A percentile compares a stretch with the other conserved stretches of the same genome.
Evolutionary conservation across 306 rosid genomes (phyloP).

Genomic region (Vigna hirtella): DNA sequence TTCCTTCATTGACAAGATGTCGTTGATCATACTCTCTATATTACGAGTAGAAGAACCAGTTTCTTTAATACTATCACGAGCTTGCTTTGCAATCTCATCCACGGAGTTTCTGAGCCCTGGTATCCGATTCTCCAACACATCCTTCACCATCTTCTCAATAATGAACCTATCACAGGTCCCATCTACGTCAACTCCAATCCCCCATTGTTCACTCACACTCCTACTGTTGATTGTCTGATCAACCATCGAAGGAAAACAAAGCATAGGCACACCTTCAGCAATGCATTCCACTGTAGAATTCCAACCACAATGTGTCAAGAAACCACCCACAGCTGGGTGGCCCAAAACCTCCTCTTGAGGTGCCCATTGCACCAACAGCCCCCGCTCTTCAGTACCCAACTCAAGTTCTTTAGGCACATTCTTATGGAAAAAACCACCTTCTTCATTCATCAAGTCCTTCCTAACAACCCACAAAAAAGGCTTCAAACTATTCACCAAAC

Average conservation of each 20-base stretch:
- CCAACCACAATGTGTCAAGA: constrained; percentile 53
- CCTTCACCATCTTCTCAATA: constrained; percentile 42
- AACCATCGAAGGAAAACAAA: constrained; percentile 37
- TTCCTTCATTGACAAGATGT: constrained; percentile 8
- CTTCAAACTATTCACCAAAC: constrained; percentile 37
- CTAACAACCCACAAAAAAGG: constrained; percentile 40
- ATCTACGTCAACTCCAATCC: constrained; percentile 38
- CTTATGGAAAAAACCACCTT: not conserved
- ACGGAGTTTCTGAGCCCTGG: constrained; percentile 34
- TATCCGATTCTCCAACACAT: constrained; percentile 33
- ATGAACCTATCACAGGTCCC: constrained; percentile 24
- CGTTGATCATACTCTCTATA: constrained; percentile 23
- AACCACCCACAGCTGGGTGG: constrained; percentile 51
- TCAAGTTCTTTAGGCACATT: constrained; percentile 28
- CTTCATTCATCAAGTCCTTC: not conserved
- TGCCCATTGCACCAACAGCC: constrained; percentile 51
- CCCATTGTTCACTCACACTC: constrained; percentile 50
- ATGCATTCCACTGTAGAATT: constrained; percentile 54
- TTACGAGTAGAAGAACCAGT: constrained; percentile 39
- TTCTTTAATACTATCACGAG: not conserved
- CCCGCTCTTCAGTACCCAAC: constrained; percentile 42
- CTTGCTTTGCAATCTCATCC: constrained; percentile 21
- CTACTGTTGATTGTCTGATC: constrained; percentile 49
- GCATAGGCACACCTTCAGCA: constrained; percentile 48
- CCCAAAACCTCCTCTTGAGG: constrained; percentile 49